phyloP scores from a whole-genome alignment of 768 basidiomycete genomes.

The Cystoderma amianthinum region DNA sequence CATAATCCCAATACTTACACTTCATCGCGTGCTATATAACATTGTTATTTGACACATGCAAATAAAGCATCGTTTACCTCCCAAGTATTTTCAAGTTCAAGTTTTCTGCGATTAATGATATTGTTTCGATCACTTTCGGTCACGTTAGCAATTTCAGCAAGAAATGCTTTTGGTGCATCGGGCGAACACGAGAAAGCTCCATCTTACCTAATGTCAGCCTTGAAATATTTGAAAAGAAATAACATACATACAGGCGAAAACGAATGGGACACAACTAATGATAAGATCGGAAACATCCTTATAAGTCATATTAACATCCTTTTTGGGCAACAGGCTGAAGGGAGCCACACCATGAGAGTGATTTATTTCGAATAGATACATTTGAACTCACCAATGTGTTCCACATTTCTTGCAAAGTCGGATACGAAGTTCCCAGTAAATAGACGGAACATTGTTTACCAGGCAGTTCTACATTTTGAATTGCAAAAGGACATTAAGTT shows the following conservation, averaged over 20 bases:
- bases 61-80: neutral
- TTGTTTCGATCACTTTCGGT: slow-evolving; percentile 21
- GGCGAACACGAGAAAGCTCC: slow-evolving; percentile 17
- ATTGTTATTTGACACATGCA: no score
- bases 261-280: no score
- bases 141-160: slow-evolving; percentile 21
- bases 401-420: slow-evolving; percentile 28
- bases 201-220: slow-evolving; percentile 11
- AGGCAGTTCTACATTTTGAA: slow-evolving; percentile 11
- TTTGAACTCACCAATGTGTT: slow-evolving; percentile 18
- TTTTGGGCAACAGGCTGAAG: no score
- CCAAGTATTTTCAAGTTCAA: neutral
- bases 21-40: slow-evolving; percentile 29
- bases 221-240: slow-evolving; percentile 5
- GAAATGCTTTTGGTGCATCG: slow-evolving; percentile 16
- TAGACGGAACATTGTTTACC: slow-evolving; percentile 21
- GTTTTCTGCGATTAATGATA: slow-evolving; percentile 22
- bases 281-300: no score
- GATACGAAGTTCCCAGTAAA: slow-evolving; percentile 28
- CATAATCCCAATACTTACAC: slow-evolving; percentile 33
- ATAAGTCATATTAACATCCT: no score
- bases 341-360: no score
- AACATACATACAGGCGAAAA: no score
- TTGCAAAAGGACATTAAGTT: no score
- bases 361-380: no score